Conservation (phyloP, 2,329 filamentous ascomycete species). For the Helotiales sp. region DNA sequence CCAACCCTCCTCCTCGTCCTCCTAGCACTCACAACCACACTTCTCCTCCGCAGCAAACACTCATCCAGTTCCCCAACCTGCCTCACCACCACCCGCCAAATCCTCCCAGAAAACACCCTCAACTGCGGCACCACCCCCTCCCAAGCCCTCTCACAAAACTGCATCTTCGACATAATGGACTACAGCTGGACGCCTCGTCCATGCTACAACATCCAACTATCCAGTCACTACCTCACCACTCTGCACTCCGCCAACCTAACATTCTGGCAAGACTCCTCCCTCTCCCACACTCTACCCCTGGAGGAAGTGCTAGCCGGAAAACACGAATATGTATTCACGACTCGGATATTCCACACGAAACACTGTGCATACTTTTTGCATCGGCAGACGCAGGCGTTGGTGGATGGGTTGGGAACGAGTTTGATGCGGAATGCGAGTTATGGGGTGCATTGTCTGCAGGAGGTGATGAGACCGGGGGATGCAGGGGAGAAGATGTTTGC, state of each 20-base stretch:
- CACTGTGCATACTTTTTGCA: background rate
- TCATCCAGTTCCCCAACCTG: background rate
- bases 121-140: background rate
- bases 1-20: background rate
- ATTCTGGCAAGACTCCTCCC: background rate
- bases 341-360: background rate
- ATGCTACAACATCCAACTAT: background rate
- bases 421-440: background rate
- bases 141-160: background rate
- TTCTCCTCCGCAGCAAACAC: background rate
- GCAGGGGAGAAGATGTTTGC: background rate
- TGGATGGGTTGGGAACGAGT: background rate
- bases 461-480: background rate
- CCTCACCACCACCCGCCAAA: background rate
- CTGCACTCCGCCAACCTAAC: background rate
- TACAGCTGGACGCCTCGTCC: background rate
- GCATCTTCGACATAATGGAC: background rate
- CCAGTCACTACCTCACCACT: background rate
- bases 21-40: background rate
- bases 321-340: background rate
- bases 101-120: background rate
- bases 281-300: background rate
- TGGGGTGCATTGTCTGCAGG: background rate
- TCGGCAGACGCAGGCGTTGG: background rate
- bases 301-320: background rate